Evolutionary conservation across 176 grass and related monocot species (phyloP).

Genomic region (Lolium perenne): DNA sequence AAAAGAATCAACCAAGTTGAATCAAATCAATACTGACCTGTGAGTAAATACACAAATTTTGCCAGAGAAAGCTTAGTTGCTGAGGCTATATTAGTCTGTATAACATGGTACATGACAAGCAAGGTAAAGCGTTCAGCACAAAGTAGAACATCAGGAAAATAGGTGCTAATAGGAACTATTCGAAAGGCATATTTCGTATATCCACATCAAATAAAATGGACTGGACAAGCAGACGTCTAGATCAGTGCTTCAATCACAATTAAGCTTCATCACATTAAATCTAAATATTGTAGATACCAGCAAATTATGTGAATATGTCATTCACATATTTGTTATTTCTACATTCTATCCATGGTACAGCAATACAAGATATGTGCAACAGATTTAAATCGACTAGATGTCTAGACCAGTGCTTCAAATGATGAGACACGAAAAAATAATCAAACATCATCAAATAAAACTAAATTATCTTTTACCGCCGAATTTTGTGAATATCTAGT

Average conservation of each 20-base stretch:
- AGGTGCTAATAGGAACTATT: not conserved
- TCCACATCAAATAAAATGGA: conserved; percentile 17
- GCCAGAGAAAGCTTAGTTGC: not conserved
- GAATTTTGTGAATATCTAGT: conserved; percentile 7
- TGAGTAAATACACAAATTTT: conserved; percentile 9
- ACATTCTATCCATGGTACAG: not conserved
- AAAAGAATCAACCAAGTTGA: not conserved
- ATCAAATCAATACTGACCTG: conserved; percentile 9
- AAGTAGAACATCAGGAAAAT: not conserved
- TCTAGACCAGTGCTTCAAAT: conserved; percentile 10
- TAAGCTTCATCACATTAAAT: not conserved
- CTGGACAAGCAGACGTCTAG: not conserved
- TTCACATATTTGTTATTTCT: not conserved
- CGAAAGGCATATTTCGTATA: not conserved
- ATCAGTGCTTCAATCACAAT: conserved; percentile 20
- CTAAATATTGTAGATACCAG: not conserved
- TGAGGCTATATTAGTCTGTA: not conserved
- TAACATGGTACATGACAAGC: conserved; percentile 11
- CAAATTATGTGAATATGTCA: conserved; percentile 17
- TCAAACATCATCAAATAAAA: not conserved
- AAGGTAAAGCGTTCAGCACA: not conserved
- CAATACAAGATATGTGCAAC: not conserved
- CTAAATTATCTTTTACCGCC: not conserved
- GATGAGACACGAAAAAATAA: not conserved
- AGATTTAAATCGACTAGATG: not conserved